Base-by-base conservation (phyloP, 306 rosid species). In the Rosa chinensis region DNA sequence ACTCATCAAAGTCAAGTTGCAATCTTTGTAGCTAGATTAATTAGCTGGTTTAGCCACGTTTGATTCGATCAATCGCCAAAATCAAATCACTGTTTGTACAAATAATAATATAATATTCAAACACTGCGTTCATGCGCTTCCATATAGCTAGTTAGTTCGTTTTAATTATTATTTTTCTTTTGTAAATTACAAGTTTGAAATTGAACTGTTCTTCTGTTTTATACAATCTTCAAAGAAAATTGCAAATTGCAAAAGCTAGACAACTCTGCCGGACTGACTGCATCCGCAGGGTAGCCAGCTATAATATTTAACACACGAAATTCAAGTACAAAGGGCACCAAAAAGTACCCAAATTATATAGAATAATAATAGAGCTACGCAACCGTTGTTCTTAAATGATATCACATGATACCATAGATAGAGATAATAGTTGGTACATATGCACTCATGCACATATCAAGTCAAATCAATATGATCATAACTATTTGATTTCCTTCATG, bases 121-220 rank as follows among this genome's bases (percentile, higher is more conserved):
- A 23, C 76, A 18, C 78, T 74, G 61, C 40, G 56, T 61, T 68
- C 79, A 40, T 10, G 70, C 45, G 66, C 71, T 59, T 52, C 68
- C 20, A 70, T 64, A 66, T 66, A 35, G 11, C 47, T 1, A 25
- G 70, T 77, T 66, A 14, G 63, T 80, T 52, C 23, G 9, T 66
- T 73, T 37, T 62, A 37, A 35, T 49, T 53, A 16, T n/a, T 64
- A 28, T 23, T 64, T 63, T 49, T 73, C 25, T 10, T 23, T 47
- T 47, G 4, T 43, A 25, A 12, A 62, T 28, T 62, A 58, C 63
- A 6, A 21, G 35, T n/a, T 58, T 9, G 64, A 21, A 58, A n/a
- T 23, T 21, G 12, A 58, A 10, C 3, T 58, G 32, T 56, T 56
- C 32, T 21, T 58, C 64, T 21, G 21, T 58, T 21, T 10, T 23